Percentiles rank a stretch among this genome's conserved stretches.
phyloP scores from a whole-genome alignment of 2,329 filamentous ascomycete species.

The Dothidotthia symphoricarpi region DNA sequence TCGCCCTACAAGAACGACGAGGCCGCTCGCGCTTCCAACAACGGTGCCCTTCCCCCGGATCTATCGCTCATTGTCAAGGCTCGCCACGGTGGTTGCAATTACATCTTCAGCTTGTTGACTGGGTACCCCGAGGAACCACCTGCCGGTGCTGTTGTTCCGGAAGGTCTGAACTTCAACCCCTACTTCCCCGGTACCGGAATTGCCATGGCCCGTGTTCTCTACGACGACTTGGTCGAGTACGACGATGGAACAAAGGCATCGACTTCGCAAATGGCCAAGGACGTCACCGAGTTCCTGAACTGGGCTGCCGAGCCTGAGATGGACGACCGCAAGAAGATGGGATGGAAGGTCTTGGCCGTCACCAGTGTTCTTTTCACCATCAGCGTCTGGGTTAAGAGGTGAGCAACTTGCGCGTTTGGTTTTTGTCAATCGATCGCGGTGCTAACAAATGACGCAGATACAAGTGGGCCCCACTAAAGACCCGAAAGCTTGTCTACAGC shows the following conservation, averaged over 20 bases:
- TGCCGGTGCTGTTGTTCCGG: slow-evolving; percentile 78
- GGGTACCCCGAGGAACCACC: slow-evolving; percentile 97
- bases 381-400: slow-evolving; percentile 95
- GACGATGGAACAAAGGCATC: slow-evolving; percentile 93
- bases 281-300: slow-evolving; percentile 98
- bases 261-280: slow-evolving; percentile 99
- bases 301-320: slow-evolving; percentile 99
- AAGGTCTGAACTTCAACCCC: slow-evolving; percentile 98
- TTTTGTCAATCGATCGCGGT: neutral
- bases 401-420: slow-evolving; percentile 14
- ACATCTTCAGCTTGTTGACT: slow-evolving; percentile 95
- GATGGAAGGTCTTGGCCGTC: slow-evolving; percentile 89
- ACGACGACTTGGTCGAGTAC: slow-evolving; percentile 96
- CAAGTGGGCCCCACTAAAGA: slow-evolving; percentile 97
- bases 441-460: slow-evolving; percentile 55
- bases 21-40: slow-evolving; percentile 95
- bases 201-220: slow-evolving; percentile 97
- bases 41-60: slow-evolving; percentile 95
- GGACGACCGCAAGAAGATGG: slow-evolving; percentile 99
- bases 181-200: slow-evolving; percentile 99
- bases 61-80: slow-evolving; percentile 97
- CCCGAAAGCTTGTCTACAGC: slow-evolving; percentile 87
- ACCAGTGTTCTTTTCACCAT: slow-evolving; percentile 76
- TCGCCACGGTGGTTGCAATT: slow-evolving; percentile 95
- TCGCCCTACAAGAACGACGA: slow-evolving; percentile 98